phyloP scores from a whole-genome alignment of 2,329 filamentous ascomycete species.

The Thelonectria olida region DNA sequence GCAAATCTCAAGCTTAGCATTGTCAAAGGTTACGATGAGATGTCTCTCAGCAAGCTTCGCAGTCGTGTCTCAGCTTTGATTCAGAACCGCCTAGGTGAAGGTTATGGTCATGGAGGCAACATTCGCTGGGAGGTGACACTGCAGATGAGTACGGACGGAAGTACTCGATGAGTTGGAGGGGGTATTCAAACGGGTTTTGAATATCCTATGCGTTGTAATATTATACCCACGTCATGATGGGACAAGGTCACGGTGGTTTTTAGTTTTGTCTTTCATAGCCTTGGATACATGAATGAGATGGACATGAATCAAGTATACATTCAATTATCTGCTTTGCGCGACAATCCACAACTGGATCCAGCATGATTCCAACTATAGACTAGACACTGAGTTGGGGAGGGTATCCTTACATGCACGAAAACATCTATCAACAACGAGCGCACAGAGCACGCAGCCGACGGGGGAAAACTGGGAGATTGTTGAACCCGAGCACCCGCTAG shows the following conservation, averaged over 20 bases:
- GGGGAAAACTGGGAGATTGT: conserved; percentile 1
- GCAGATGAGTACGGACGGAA: conserved; percentile 67
- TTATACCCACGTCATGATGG: not conserved
- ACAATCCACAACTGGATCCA: not conserved
- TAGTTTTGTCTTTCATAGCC: not conserved
- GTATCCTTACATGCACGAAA: conserved; percentile 39
- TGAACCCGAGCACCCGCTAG: conserved; percentile 10
- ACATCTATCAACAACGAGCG: conserved; percentile 32
- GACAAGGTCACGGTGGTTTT: not conserved
- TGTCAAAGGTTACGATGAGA: conserved; percentile 70
- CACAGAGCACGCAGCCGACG: conserved; percentile 20
- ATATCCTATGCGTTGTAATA: not conserved
- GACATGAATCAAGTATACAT: conserved; percentile 5
- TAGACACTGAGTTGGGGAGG: conserved; percentile 39
- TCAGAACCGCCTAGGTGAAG: conserved; percentile 85
- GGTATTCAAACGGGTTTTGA: not conserved
- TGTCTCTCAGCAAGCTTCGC: conserved; percentile 76
- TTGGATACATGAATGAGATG: not conserved
- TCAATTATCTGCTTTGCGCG: conserved; percentile 10
- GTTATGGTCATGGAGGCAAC: conserved; percentile 81
- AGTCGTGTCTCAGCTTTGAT: conserved; percentile 81
- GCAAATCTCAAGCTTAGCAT: conserved; percentile 88
- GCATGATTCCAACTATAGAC: conserved; percentile 4
- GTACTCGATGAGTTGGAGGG: conserved; percentile 23
- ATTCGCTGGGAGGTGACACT: conserved; percentile 94